phyloP scores from a whole-genome alignment of 2,329 filamentous ascomycete species.

The Alternaria sp. region DNA sequence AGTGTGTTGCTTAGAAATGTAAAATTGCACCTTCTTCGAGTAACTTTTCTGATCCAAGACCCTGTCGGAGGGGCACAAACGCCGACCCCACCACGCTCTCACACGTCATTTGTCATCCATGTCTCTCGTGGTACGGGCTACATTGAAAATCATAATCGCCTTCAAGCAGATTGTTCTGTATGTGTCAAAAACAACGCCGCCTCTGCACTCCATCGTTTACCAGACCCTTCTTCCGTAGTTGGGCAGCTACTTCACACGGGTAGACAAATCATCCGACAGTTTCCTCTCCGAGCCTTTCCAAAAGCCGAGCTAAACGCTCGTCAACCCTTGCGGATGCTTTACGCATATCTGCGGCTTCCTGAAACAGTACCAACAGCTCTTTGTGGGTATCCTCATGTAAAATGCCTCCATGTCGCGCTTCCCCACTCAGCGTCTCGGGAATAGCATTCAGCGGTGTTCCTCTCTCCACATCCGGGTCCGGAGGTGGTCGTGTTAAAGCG shows the following conservation, averaged over 20 bases:
- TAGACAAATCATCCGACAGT: not conserved
- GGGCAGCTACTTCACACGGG: too few relatives aligned
- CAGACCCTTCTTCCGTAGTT: not conserved
- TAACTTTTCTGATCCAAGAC: slow-evolving; percentile 40
- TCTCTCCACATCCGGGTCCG: not conserved
- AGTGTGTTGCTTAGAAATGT: slow-evolving; percentile 45
- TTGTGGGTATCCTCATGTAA: not conserved
- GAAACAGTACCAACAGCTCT: not conserved
- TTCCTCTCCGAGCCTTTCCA: not conserved
- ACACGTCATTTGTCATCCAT: slow-evolving; percentile 38
- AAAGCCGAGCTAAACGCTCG: not conserved
- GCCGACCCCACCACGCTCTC: slow-evolving; percentile 25
- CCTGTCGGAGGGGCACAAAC: slow-evolving; percentile 22
- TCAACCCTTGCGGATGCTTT: not conserved
- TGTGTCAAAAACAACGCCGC: too few relatives aligned
- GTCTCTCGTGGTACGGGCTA: too few relatives aligned
- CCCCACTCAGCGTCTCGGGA: too few relatives aligned
- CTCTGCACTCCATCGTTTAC: too few relatives aligned
- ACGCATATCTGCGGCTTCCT: not conserved
- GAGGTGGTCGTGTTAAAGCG: too few relatives aligned
- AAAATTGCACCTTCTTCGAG: slow-evolving; percentile 25
- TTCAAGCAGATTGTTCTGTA: too few relatives aligned
- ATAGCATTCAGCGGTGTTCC: too few relatives aligned
- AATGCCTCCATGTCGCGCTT: too few relatives aligned
- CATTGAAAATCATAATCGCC: too few relatives aligned